These are phyloP conservation scores for Amylocarpus encephaloides DNA, from an alignment of 2,329 filamentous ascomycete genomes.

Conservation along the genomic window DNA sequence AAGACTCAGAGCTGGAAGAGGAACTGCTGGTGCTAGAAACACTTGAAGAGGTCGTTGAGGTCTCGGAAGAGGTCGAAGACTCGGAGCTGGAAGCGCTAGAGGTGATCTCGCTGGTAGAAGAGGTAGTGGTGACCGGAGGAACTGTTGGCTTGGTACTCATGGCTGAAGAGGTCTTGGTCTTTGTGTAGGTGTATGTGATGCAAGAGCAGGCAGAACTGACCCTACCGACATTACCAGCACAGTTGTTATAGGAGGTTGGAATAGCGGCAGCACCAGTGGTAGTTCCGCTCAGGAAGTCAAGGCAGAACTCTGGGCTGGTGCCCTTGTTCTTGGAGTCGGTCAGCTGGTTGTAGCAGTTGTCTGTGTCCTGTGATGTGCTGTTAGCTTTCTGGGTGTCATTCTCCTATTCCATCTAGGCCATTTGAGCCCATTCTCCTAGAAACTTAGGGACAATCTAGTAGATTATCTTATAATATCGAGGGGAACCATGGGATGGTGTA, in stretches of 20 bases:
- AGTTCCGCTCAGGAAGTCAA: conserved; percentile 29
- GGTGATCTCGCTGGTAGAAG: conserved; percentile 6
- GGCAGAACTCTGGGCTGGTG: conserved; percentile 31
- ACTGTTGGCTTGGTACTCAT: not conserved
- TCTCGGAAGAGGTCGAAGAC: not conserved
- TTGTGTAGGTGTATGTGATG: conserved; percentile 33
- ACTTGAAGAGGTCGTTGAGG: not conserved
- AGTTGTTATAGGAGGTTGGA: conserved; percentile 32
- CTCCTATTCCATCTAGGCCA: no score
- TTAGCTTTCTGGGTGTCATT: not conserved
- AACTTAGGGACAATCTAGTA: no score
- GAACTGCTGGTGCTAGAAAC: not conserved
- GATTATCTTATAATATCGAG: no score
- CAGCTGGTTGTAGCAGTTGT: conserved; percentile 35
- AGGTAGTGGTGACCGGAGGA: not conserved
- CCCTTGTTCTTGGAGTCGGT: conserved; percentile 31
- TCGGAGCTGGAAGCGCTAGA: not conserved
- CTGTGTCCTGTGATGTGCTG: conserved; percentile 13
- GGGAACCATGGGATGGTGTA: no score
- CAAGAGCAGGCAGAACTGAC: conserved; percentile 36
- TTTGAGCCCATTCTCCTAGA: not conserved
- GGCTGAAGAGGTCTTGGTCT: conserved; percentile 1
- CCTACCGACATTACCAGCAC: conserved; percentile 14
- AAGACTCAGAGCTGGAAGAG: not conserved
- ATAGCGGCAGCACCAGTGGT: conserved; percentile 26